A percentile compares a stretch with the other conserved stretches of the same genome.
These are phyloP conservation scores for Trichosporon faecale DNA, from an alignment of 1,284 basidiomycete genomes.

Conservation along the genomic window DNA sequence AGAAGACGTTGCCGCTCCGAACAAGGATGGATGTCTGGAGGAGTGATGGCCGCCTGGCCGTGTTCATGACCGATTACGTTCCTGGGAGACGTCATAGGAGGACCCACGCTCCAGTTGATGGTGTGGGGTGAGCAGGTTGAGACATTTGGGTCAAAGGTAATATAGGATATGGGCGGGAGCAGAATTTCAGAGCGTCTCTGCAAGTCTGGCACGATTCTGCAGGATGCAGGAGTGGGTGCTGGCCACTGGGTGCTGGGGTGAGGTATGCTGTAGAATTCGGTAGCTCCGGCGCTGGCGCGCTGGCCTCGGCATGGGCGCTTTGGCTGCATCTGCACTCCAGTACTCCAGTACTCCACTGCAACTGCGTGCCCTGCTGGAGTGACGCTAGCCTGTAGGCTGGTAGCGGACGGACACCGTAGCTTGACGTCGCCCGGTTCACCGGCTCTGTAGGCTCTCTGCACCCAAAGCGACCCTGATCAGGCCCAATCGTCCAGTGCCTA, in stretches of 20 bases:
- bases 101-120: background rate
- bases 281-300: background rate
- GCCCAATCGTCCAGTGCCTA: background rate
- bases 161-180: background rate
- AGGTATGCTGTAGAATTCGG: background rate
- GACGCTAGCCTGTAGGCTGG: background rate
- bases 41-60: background rate
- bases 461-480: background rate
- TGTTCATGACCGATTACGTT: background rate
- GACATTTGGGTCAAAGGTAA: background rate
- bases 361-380: background rate
- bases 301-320: background rate
- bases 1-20: background rate
- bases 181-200: background rate
- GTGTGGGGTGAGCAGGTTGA: background rate
- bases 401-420: background rate
- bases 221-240: too few relatives aligned
- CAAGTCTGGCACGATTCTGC: background rate
- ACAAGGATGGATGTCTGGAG: background rate
- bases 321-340: too few relatives aligned
- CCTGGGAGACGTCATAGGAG: background rate
- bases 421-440: background rate
- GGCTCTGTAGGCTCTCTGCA: background rate
- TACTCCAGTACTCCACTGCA: too few relatives aligned
- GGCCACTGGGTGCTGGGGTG: background rate